Evolutionary conservation across 176 grass and related monocot species (phyloP), one percentile per base, ranked within the genome.

Genomic region (Oryza longistaminata): DNA sequence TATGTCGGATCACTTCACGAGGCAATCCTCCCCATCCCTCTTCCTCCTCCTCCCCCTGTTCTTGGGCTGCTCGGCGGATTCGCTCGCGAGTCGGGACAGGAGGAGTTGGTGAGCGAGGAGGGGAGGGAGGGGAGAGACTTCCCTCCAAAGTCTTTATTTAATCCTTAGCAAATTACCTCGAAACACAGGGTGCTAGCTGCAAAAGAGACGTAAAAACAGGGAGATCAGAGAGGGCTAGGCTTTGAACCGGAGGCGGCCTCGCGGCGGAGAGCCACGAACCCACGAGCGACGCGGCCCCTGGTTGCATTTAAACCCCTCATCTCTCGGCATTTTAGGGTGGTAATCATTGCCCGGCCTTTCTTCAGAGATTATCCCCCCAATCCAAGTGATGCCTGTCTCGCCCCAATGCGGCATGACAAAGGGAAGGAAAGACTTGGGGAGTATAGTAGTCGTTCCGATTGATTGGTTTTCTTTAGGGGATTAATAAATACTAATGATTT

Each of bases 261-360:
- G 64, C 11, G 64, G 53, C 53, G 15, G 50, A n/a, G 3, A 31
- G 77, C 78, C 66, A 45, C 68, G 21, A 68, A 74, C 73, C 78
- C 66, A 45, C 68, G 21, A 60, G 79, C 79, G 88, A 90, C 84
- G 80, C 16, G 48, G n/a, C 44, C 61, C 22, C 26, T 3, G 17
- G 39, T 86, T 88, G 24, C 90, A 88, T 78, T 82, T 78, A 87
- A 91, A 37, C 81, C 89, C 89, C 81, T 87, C 31, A 69, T 0
- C 55, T 90, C 80, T 61, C 62, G 11, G 8, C 44, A 84, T 87
- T 87, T 91, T 87, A 31, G 49, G 69, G n/a, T 12, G 27, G 6
- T 75, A 68, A 71, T 87, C n/a, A 87, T 87, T 80, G 70, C n/a
- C n/a, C 64, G 5, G 40, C 76, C 50, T 64, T 70, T 16, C 42